phyloP scores from a whole-genome alignment of 164 flowering plant species.

The Liquidambar formosana region DNA sequence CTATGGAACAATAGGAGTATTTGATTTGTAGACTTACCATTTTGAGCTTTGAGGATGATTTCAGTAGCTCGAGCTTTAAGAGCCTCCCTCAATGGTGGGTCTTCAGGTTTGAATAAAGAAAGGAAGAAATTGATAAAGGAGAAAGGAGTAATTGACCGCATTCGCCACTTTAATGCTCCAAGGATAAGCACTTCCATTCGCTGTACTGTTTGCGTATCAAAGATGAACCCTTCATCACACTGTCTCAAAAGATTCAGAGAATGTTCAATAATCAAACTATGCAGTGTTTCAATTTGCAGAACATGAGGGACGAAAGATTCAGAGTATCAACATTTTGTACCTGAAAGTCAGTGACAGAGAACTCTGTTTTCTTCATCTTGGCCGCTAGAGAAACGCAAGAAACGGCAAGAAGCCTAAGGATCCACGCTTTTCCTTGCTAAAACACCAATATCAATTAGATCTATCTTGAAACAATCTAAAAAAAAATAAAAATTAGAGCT shows the following conservation, averaged over 20 bases:
- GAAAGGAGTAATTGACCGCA: conserved; percentile 78
- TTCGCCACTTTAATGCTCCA: conserved; percentile 67
- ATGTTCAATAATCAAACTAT: no score
- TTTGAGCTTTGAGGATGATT: conserved; percentile 54
- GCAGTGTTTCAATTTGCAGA: no score
- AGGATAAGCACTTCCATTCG: conserved; percentile 64
- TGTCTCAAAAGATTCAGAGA: conserved; percentile 7
- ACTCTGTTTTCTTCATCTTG: conserved; percentile 55
- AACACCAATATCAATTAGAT: conserved; percentile 11
- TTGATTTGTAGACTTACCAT: conserved; percentile 29
- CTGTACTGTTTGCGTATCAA: conserved; percentile 46
- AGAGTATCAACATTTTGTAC: no score
- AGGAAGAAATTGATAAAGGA: conserved; percentile 56
- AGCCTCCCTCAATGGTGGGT: conserved; percentile 34
- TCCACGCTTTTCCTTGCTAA: conserved; percentile 67
- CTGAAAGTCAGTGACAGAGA: conserved; percentile 46
- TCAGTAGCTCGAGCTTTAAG: conserved; percentile 52
- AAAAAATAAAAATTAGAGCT: not conserved
- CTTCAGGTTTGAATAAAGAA: conserved; percentile 41
- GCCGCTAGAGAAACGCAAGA: conserved; percentile 60
- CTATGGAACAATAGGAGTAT: not conserved
- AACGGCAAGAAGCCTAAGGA: conserved; percentile 42
- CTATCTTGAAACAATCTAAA: conserved; percentile 16
- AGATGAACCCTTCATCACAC: conserved; percentile 48
- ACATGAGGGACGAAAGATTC: no score